A percentile compares a stretch with the other conserved stretches of the same genome.
These are phyloP conservation scores for Boletus edulis DNA, from an alignment of 768 basidiomycete genomes.

Conservation along the genomic window DNA sequence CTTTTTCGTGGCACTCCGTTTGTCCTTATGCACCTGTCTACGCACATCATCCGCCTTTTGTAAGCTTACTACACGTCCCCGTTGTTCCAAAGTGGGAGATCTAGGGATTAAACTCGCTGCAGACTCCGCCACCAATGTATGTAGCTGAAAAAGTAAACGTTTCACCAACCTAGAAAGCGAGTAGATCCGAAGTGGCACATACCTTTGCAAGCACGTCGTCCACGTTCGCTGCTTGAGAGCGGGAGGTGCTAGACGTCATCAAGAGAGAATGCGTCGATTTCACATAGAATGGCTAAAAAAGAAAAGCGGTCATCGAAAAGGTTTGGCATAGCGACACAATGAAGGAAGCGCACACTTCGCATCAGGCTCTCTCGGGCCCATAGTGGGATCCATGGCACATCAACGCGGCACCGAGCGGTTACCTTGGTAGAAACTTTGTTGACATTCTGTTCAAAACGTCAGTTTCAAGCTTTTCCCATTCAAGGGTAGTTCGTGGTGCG, in stretches of 20 bases:
- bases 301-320: neutral
- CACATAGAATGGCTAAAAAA: slow-evolving; percentile 57
- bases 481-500: neutral
- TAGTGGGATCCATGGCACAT: slow-evolving; percentile 62
- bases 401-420: slow-evolving; percentile 56
- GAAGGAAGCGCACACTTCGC: slow-evolving; percentile 42
- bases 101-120: slow-evolving; percentile 24
- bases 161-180: neutral
- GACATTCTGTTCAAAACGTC: slow-evolving; percentile 57
- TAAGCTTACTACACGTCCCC: slow-evolving; percentile 21
- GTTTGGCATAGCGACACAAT: neutral
- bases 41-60: slow-evolving; percentile 20
- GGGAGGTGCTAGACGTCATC: slow-evolving; percentile 64
- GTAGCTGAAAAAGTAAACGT: slow-evolving; percentile 19
- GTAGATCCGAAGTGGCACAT: neutral
- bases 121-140: slow-evolving; percentile 21
- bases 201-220: slow-evolving; percentile 73
- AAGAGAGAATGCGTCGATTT: slow-evolving; percentile 67
- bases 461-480: neutral
- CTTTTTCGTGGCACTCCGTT: slow-evolving; percentile 24
- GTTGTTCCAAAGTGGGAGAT: slow-evolving; percentile 25
- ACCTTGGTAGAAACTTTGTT: slow-evolving; percentile 90
- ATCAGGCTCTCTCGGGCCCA: slow-evolving; percentile 57
- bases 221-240: slow-evolving; percentile 78
- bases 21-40: slow-evolving; percentile 27